These are phyloP conservation scores for Torulaspora indica DNA, from an alignment of 805 yeast genomes.

Conservation along the genomic window DNA sequence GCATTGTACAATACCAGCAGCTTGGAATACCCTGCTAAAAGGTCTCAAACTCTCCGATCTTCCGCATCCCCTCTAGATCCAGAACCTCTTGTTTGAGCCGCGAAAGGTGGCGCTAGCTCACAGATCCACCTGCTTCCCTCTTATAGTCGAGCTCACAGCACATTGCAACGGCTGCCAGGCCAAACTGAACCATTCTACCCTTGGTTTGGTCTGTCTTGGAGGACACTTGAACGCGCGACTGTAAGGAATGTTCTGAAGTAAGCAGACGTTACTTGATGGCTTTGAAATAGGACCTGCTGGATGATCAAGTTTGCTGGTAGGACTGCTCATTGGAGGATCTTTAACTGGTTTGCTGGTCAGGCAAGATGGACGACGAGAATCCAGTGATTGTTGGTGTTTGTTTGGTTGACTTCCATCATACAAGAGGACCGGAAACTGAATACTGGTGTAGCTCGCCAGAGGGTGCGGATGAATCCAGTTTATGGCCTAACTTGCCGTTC, in stretches of 20 bases:
- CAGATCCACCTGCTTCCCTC: no score
- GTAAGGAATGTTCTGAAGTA: background rate
- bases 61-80: no score
- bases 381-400: slow-evolving; percentile 70
- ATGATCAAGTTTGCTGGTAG: background rate
- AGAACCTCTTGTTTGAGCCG: no score
- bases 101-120: no score
- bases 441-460: slow-evolving; percentile 63
- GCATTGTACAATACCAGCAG: no score
- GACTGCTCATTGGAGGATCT: background rate
- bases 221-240: slow-evolving; percentile 1
- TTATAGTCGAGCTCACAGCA: no score
- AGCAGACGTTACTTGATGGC: no score
- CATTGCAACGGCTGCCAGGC: no score
- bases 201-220: background rate
- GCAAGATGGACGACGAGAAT: slow-evolving; percentile 10
- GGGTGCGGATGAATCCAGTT: slow-evolving; percentile 32
- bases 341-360: no score
- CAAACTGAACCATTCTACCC: background rate
- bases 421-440: slow-evolving; percentile 92
- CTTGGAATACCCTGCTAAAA: no score
- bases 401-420: slow-evolving; percentile 88
- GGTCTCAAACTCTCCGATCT: no score
- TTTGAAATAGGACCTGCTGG: no score
- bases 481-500: slow-evolving; percentile 88